Base-by-base conservation (phyloP, 331 rosid species). In the Rosa hybrid region DNA sequence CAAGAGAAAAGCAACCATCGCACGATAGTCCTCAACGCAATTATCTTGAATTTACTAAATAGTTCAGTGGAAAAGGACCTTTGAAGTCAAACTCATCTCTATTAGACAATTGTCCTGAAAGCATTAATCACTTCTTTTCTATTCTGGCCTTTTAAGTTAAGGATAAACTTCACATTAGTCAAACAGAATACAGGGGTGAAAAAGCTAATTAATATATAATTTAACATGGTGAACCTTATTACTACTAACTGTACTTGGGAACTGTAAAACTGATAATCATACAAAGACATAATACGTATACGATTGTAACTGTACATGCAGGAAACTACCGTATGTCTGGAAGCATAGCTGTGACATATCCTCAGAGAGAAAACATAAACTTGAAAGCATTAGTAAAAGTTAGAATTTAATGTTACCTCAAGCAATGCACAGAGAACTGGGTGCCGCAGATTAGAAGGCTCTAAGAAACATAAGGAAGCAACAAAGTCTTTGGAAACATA, bases 341-440 rank as follows among this genome's bases (percentile, higher is more conserved):
- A 67, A 38, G 14, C 49, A 67, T 41, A 67, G 48, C 25, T 67
- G 13, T 39, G 72, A 38, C 13, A 10, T 41, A 17, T 18, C 49
- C 23, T 39, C 72, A 18, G 14, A 65, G 16, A 68, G 9, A 63
- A 18, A 39, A 39, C 27, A 68, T 6, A 68, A 68, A 68, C 17
- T 42, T 69, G 16, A 44, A 69, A 42, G 34, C 17, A 69, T 12
- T 11, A n/a, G 74, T 12, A 74, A 74, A 21, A 21, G 68, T 7
- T 59, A 8, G 23, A 23, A 75, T 34, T 45, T 39, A 51, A 53
- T 5, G 18, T 51, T 87, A 92, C 99, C 98, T 91, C 98, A 4
- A 92, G 91, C 71, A 91, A 75, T 3, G 91, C 69, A 78, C 88
- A 86, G 30, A 92, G 79, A 82, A 86, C 79, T 0, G 94, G 94